Percentiles rank a stretch among this genome's conserved stretches.
phyloP scores from a whole-genome alignment of 495 filamentous ascomycete genomes.

The Penicillium taxi region DNA sequence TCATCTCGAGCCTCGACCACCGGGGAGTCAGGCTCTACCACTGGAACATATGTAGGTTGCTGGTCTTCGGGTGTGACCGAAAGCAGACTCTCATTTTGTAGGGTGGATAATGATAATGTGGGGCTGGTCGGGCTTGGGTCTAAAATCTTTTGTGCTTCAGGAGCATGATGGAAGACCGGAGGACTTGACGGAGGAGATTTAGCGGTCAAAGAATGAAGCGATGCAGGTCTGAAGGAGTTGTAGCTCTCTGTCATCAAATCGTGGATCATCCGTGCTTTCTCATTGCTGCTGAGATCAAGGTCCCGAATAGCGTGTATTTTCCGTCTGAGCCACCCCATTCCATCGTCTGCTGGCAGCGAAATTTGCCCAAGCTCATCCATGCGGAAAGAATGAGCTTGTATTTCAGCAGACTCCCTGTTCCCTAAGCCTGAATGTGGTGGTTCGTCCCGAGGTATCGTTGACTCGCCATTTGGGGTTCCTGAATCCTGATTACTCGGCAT shows the following conservation, averaged over 20 bases:
- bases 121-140: slow-evolving; percentile 25
- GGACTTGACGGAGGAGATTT: slow-evolving; percentile 24
- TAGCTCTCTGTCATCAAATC: slow-evolving; percentile 75
- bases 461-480: not conserved
- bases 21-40: slow-evolving; percentile 32
- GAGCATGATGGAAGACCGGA: slow-evolving; percentile 28
- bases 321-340: slow-evolving; percentile 66
- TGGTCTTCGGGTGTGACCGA: slow-evolving; percentile 66
- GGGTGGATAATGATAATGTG: slow-evolving; percentile 21
- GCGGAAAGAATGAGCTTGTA: slow-evolving; percentile 6
- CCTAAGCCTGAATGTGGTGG: slow-evolving; percentile 1
- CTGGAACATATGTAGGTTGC: slow-evolving; percentile 58
- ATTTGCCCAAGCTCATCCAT: slow-evolving; percentile 17
- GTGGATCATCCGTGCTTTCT: slow-evolving; percentile 83
- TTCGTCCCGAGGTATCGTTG: slow-evolving; percentile 1
- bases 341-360: slow-evolving; percentile 81
- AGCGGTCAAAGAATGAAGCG: slow-evolving; percentile 18
- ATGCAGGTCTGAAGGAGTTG: slow-evolving; percentile 37
- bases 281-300: slow-evolving; percentile 50
- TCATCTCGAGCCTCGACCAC: slow-evolving; percentile 34
- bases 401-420: slow-evolving; percentile 1
- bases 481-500: not conserved
- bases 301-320: slow-evolving; percentile 71
- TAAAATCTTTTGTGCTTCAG: slow-evolving; percentile 17
- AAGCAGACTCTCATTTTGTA: slow-evolving; percentile 46